Percentiles rank a stretch among this genome's conserved stretches.
Conservation (phyloP, 257 asterid species). For the Solanum etuberosum region DNA sequence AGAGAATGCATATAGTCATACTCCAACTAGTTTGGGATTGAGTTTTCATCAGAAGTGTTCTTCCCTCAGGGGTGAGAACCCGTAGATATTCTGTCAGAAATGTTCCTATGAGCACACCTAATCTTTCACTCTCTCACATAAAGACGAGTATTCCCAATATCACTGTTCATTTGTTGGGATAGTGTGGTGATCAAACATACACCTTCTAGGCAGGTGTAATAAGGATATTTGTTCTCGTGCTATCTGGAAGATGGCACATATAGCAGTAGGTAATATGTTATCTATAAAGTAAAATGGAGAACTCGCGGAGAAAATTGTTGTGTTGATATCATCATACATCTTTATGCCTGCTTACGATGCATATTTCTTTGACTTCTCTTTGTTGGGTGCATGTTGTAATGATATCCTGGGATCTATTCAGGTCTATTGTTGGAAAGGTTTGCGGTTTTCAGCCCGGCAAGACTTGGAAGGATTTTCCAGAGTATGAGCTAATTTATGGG, state of each 20-base stretch:
- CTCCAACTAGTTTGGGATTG: background rate
- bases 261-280: background rate
- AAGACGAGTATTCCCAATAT: background rate
- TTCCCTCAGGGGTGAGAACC: background rate
- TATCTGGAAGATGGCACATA: background rate
- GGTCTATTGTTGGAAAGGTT: constrained; percentile 99
- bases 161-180: background rate
- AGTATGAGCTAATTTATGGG: constrained; percentile 28
- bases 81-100: background rate
- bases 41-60: background rate
- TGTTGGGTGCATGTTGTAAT: background rate
- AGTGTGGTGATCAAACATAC: background rate
- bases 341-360: background rate
- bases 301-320: background rate
- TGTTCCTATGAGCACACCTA: background rate
- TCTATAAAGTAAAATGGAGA: background rate
- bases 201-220: background rate
- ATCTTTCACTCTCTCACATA: background rate
- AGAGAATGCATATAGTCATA: background rate
- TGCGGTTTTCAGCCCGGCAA: constrained; percentile 94
- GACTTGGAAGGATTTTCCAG: constrained; percentile 95
- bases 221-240: background rate
- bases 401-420: constrained; percentile 12
- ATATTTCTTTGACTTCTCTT: background rate
- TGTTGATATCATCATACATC: background rate